These are phyloP conservation scores for Basidiobolus heterosporus DNA, from an alignment of 371 early-diverging fungal genomes.

Conservation along the genomic window DNA sequence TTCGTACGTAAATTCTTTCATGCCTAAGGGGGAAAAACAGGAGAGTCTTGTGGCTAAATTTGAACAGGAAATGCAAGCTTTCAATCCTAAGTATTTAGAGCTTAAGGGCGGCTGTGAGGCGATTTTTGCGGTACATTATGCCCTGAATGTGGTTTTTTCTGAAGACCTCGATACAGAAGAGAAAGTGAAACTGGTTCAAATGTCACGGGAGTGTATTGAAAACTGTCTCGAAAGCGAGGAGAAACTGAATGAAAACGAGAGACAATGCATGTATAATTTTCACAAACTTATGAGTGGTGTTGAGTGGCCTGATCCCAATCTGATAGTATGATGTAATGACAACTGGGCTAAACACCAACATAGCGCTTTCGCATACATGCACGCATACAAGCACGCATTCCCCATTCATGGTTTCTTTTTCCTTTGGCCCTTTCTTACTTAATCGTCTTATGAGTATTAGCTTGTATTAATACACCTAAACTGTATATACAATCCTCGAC, in stretches of 20 bases:
- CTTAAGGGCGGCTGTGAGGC: slow-evolving; percentile 19
- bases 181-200: slow-evolving; percentile 8
- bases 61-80: neutral
- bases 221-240: slow-evolving; percentile 26
- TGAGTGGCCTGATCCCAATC: slow-evolving; percentile 7
- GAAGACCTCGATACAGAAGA: neutral
- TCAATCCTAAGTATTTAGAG: neutral
- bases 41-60: neutral
- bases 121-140: slow-evolving; percentile 21
- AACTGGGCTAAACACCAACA: no score
- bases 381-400: no score
- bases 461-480: no score
- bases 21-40: neutral
- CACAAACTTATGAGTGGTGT: slow-evolving; percentile 22
- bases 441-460: no score
- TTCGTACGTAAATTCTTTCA: neutral
- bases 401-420: no score
- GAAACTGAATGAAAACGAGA: slow-evolving; percentile 21
- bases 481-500: no score
- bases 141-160: slow-evolving; percentile 8
- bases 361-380: no score
- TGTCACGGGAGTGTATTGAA: slow-evolving; percentile 17
- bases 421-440: no score
- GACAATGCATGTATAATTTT: slow-evolving; percentile 30
- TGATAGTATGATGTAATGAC: no score